Evolutionary conservation across 257 asterid genomes (phyloP).

Genomic region (Solanum arcanum): DNA sequence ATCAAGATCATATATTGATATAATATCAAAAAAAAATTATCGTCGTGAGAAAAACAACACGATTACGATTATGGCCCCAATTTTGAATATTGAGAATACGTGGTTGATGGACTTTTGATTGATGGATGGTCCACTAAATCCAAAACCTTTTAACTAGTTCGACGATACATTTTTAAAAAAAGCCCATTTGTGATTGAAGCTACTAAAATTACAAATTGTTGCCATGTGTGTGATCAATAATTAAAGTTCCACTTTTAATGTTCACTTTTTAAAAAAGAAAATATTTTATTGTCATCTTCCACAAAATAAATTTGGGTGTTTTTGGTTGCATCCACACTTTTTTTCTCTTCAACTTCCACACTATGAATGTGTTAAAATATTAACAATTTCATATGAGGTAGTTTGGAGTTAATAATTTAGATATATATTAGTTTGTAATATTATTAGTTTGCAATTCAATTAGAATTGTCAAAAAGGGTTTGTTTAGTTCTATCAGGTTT

Average conservation of each 20-base stretch:
- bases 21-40: background rate
- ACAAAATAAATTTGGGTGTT: background rate
- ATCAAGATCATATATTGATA: background rate
- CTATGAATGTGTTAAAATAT: background rate
- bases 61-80: background rate
- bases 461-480: too few relatives aligned
- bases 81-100: background rate
- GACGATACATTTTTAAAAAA: background rate
- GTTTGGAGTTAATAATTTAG: too few relatives aligned
- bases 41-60: background rate
- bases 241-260: background rate
- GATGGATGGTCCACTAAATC: background rate
- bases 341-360: background rate
- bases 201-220: background rate
- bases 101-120: background rate
- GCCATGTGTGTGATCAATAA: background rate
- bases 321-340: background rate
- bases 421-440: too few relatives aligned
- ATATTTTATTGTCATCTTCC: background rate
- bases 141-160: background rate
- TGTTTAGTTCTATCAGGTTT: rapidly evolving
- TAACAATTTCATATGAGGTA: too few relatives aligned
- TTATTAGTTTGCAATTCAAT: too few relatives aligned
- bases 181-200: background rate
- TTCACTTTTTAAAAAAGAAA: background rate